phyloP scores from a whole-genome alignment of 805 yeast species.

The Candida ponderosae region DNA sequence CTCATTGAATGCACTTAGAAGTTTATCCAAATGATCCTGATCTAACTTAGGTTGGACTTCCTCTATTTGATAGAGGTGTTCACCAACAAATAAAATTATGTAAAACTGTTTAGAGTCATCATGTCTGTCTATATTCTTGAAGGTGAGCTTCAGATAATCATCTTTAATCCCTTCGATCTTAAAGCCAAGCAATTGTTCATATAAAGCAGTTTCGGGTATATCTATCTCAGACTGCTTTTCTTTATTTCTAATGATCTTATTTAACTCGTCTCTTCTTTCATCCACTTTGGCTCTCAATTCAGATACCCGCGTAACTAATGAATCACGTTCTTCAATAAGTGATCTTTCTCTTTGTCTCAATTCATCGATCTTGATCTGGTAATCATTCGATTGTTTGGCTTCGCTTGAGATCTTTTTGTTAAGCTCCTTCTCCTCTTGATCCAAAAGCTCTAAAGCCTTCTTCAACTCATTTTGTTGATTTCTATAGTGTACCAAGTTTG shows the following conservation, averaged over 20 bases:
- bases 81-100: conserved; percentile 38
- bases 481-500: conserved; percentile 24
- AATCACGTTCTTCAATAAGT: conserved; percentile 22
- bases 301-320: conserved; percentile 22
- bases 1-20: conserved; percentile 9
- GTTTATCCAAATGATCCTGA: conserved; percentile 10
- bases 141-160: conserved; percentile 39
- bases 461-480: conserved; percentile 24
- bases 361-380: conserved; percentile 9
- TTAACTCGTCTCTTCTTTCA: conserved; percentile 24
- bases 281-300: conserved; percentile 26
- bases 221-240: conserved; percentile 38
- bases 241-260: conserved; percentile 26
- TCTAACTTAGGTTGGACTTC: conserved; percentile 31
- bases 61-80: conserved; percentile 29
- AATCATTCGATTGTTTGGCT: conserved; percentile 17
- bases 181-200: conserved; percentile 49
- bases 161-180: conserved; percentile 41
- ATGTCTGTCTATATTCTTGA: conserved; percentile 38
- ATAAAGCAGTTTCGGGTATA: conserved; percentile 41
- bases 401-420: conserved; percentile 19
- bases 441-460: conserved; percentile 23
- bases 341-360: conserved; percentile 22
- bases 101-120: conserved; percentile 33
- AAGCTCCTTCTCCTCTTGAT: conserved; percentile 21